phyloP scores from a whole-genome alignment of 345 rosid species.

The Salix dunnii region DNA sequence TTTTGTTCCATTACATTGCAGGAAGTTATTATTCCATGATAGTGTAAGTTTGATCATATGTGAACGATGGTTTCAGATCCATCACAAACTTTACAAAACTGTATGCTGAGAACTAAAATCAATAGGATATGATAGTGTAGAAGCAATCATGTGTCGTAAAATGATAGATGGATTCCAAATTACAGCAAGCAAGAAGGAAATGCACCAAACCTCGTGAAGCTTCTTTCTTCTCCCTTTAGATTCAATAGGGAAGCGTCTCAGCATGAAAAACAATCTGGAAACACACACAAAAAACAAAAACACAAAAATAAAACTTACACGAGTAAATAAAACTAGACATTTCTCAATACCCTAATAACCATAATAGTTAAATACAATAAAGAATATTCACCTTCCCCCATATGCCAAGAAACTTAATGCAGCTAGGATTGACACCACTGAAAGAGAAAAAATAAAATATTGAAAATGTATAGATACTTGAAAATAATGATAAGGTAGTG shows the following conservation, averaged over 20 bases:
- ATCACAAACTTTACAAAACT: not conserved
- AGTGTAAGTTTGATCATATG: not conserved
- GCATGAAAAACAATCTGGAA: slow-evolving; percentile 85
- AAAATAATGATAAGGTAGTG: not conserved
- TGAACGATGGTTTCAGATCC: not conserved
- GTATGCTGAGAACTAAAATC: not conserved
- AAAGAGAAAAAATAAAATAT: slow-evolving; percentile 13
- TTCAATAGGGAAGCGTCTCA: slow-evolving; percentile 93
- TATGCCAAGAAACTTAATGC: slow-evolving; percentile 89
- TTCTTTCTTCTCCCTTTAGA: slow-evolving; percentile 99
- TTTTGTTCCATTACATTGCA: not conserved
- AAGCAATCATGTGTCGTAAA: not conserved
- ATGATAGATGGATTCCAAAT: not conserved
- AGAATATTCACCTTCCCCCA: slow-evolving; percentile 84
- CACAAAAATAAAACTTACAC: slow-evolving; percentile 4
- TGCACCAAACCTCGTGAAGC: slow-evolving; percentile 73
- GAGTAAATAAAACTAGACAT: slow-evolving; percentile 7
- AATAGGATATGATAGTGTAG: not conserved
- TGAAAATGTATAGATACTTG: not conserved
- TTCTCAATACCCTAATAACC: slow-evolving; percentile 9
- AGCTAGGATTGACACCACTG: slow-evolving; percentile 87
- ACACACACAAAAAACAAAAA: slow-evolving; percentile 2
- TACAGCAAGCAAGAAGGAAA: slow-evolving; percentile 7
- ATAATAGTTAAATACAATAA: slow-evolving; percentile 2
- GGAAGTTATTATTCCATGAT: not conserved